Percentiles rank a stretch among this genome's conserved stretches.
Conservation (phyloP, 2,329 filamentous ascomycete genomes). For the Botryotinia calthae region DNA sequence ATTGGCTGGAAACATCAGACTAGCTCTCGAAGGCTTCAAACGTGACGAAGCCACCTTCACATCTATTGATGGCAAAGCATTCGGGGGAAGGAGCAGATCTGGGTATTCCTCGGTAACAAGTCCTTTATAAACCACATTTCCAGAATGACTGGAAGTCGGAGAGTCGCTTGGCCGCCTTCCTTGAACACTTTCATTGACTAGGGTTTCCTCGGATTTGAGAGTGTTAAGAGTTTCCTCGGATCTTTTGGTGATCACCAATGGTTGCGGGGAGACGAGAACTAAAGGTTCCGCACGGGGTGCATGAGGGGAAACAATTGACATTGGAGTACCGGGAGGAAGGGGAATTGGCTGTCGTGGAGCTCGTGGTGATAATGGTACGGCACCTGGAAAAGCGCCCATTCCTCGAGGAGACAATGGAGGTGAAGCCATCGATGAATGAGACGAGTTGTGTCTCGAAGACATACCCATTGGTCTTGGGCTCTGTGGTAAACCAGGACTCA, state of each 20-base stretch:
- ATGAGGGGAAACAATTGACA: conserved; percentile 55
- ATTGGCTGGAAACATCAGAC: conserved; percentile 74
- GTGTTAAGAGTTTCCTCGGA: conserved; percentile 29
- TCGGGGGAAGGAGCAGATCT: conserved; percentile 79
- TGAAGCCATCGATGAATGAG: conserved; percentile 51
- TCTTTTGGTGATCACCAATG: conserved; percentile 43
- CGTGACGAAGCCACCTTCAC: conserved; percentile 89
- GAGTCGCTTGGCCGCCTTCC: conserved; percentile 9
- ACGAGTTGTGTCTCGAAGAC: conserved; percentile 52
- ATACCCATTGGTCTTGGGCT: conserved; percentile 58
- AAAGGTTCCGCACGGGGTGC: conserved; percentile 37
- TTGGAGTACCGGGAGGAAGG: conserved; percentile 66
- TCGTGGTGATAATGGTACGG: conserved; percentile 65
- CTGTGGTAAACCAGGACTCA: conserved; percentile 59
- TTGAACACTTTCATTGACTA: conserved; percentile 13
- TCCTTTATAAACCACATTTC: conserved; percentile 66
- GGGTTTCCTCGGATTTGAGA: conserved; percentile 27
- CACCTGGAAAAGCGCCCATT: conserved; percentile 45
- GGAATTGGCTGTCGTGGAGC: conserved; percentile 72
- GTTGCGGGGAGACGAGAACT: conserved; percentile 43
- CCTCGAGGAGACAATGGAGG: conserved; percentile 67
- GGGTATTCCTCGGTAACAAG: conserved; percentile 84
- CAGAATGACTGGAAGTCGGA: conserved; percentile 40
- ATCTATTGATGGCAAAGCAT: conserved; percentile 80
- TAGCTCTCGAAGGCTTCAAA: conserved; percentile 87